These are phyloP conservation scores for Gnomoniopsis sp. DNA, from an alignment of 2,329 filamentous ascomycete genomes.

Conservation along the genomic window DNA sequence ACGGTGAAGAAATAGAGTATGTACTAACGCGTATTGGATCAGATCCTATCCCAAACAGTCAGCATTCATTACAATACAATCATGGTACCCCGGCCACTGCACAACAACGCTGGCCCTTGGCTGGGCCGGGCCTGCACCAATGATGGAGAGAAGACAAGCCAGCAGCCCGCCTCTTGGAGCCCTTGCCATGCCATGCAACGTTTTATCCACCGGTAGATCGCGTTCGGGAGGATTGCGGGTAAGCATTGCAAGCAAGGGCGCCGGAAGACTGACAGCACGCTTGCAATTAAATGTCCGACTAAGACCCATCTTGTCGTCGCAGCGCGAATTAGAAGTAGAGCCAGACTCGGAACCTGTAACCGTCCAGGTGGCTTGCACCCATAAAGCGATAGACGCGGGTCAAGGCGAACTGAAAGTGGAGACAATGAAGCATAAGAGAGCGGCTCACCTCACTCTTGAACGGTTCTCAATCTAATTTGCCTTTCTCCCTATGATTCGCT, in stretches of 20 bases:
- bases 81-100: conserved; percentile 3
- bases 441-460: no score
- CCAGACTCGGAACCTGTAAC: neutral
- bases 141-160: neutral
- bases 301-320: neutral
- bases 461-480: no score
- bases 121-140: neutral
- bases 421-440: no score
- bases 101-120: conserved; percentile 1
- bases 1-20: conserved; percentile 8
- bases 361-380: neutral
- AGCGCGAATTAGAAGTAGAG: neutral
- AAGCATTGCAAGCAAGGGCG: neutral
- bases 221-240: neutral
- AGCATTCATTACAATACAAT: conserved; percentile 12
- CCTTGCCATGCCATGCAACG: conserved; percentile 6
- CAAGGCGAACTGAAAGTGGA: no score
- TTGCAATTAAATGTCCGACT: neutral
- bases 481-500: no score
- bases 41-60: conserved; percentile 10
- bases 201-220: conserved; percentile 5
- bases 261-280: neutral
- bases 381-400: no score
- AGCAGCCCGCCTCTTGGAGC: neutral
- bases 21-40: conserved; percentile 17